These are phyloP conservation scores for Hypoxylon rickii DNA, from an alignment of 495 filamentous ascomycete species.

Conservation along the genomic window DNA sequence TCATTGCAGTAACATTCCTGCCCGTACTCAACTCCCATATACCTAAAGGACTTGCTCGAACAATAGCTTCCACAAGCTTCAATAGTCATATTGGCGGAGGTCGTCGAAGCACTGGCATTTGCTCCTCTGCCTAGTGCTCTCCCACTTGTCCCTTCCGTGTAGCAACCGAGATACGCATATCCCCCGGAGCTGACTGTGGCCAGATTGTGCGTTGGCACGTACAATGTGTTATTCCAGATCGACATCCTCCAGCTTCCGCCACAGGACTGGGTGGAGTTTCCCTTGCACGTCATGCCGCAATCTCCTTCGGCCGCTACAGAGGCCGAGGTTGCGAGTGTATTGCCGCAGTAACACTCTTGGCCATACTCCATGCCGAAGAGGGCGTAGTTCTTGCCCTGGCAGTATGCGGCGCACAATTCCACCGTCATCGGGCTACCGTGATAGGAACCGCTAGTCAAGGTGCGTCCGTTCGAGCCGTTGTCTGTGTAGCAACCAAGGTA, in stretches of 20 bases:
- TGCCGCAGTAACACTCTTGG: slow-evolving; percentile 43
- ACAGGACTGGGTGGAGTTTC: slow-evolving; percentile 32
- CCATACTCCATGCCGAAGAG: slow-evolving; percentile 35
- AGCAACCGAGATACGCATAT: slow-evolving; percentile 26
- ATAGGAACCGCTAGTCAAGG: slow-evolving; percentile 12
- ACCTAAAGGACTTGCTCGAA: slow-evolving; percentile 10
- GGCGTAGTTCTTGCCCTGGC: slow-evolving; percentile 28
- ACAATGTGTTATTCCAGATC: slow-evolving; percentile 24
- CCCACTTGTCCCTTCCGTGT: slow-evolving; percentile 22
- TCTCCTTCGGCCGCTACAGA: background rate
- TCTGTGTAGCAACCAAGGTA: slow-evolving; percentile 21
- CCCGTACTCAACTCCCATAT: slow-evolving; percentile 41
- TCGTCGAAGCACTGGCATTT: slow-evolving; percentile 14
- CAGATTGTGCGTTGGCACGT: slow-evolving; percentile 14
- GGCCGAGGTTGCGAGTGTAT: slow-evolving; percentile 12
- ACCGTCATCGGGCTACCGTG: slow-evolving; percentile 26
- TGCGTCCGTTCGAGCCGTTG: slow-evolving; percentile 10
- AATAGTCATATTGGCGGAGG: slow-evolving; percentile 33
- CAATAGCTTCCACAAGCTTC: slow-evolving; percentile 43
- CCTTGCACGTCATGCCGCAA: slow-evolving; percentile 46
- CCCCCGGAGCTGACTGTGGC: background rate
- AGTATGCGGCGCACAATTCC: slow-evolving; percentile 28
- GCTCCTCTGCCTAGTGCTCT: slow-evolving; percentile 28
- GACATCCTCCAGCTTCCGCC: slow-evolving; percentile 24
- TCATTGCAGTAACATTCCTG: slow-evolving; percentile 41